Evolutionary conservation across 176 grass and related monocot species (phyloP).

Genomic region (Triticum turgidum): DNA sequence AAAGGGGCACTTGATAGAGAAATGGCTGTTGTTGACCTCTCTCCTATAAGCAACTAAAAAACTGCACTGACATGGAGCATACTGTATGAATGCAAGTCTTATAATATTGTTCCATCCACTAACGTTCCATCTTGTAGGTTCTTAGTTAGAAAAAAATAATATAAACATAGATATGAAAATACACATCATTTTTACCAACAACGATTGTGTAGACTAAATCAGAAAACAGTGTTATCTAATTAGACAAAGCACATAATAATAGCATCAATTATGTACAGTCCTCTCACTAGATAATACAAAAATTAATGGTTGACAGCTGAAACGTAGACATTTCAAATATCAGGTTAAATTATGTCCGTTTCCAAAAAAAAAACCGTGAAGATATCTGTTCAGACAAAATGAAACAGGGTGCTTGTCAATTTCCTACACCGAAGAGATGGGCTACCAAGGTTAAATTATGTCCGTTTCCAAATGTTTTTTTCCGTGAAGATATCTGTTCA

Average conservation of each 20-base stretch:
- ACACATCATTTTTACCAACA: background rate
- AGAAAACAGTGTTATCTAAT: background rate
- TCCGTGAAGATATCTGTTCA: no score
- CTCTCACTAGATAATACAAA: background rate
- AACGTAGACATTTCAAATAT: background rate
- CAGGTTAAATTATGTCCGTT: background rate
- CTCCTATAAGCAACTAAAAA: conserved; percentile 26
- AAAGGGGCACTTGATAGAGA: conserved; percentile 9
- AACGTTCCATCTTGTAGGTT: background rate
- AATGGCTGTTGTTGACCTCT: conserved; percentile 29
- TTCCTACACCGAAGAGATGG: background rate
- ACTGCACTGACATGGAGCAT: background rate
- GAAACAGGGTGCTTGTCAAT: background rate
- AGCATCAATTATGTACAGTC: background rate
- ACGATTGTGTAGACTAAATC: background rate
- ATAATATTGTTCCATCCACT: conserved; percentile 17
- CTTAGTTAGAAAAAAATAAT: background rate
- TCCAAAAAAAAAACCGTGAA: background rate
- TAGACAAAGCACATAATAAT: background rate
- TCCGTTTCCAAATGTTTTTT: no score
- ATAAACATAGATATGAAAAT: background rate
- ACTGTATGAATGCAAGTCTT: conserved; percentile 23
- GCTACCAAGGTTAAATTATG: background rate
- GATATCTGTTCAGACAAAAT: background rate
- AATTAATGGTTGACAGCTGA: background rate